A percentile compares a stretch with the other conserved stretches of the same genome.
phyloP scores from a whole-genome alignment of 1,284 basidiomycete genomes.

The Bjerkandera adusta region DNA sequence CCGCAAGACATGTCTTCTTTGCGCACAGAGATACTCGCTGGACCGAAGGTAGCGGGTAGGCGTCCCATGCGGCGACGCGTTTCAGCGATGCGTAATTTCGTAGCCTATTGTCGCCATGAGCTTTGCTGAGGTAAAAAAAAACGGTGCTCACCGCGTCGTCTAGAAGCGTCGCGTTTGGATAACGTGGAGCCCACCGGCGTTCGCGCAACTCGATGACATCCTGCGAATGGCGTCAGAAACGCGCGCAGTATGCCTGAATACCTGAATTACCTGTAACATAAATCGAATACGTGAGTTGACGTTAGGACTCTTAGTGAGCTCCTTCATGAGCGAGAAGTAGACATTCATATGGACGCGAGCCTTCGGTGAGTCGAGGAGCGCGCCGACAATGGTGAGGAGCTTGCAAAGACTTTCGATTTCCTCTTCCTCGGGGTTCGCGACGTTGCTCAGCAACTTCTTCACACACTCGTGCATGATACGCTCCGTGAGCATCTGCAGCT shows the following conservation, averaged over 20 bases:
- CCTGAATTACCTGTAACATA: constrained; percentile 83
- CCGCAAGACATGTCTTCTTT: constrained; percentile 64
- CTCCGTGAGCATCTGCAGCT: constrained; percentile 92
- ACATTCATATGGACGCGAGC: constrained; percentile 86
- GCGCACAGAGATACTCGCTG: too few relatives aligned
- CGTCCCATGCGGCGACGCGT: constrained; percentile 62
- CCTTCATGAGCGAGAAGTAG: constrained; percentile 90
- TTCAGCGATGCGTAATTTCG: constrained; percentile 78
- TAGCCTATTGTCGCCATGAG: constrained; percentile 45
- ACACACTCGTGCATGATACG: constrained; percentile 97
- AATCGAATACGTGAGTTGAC: constrained; percentile 90
- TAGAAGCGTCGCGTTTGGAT: constrained; percentile 77
- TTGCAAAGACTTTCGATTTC: constrained; percentile 97
- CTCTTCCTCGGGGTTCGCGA: constrained; percentile 95
- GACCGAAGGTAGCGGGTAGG: too few relatives aligned
- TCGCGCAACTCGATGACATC: constrained; percentile 83
- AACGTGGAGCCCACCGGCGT: constrained; percentile 79
- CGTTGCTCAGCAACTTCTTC: constrained; percentile 90
- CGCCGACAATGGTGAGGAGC: constrained; percentile 87
- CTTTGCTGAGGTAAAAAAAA: constrained; percentile 5
- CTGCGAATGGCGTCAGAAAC: constrained; percentile 13
- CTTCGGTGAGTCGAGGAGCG: constrained; percentile 76
- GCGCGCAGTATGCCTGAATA: background rate
- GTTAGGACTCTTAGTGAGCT: constrained; percentile 70
- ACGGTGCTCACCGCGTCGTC: constrained; percentile 73